phyloP scores from a whole-genome alignment of 2,329 filamentous ascomycete species.

The Simplicillium aogashimaense region DNA sequence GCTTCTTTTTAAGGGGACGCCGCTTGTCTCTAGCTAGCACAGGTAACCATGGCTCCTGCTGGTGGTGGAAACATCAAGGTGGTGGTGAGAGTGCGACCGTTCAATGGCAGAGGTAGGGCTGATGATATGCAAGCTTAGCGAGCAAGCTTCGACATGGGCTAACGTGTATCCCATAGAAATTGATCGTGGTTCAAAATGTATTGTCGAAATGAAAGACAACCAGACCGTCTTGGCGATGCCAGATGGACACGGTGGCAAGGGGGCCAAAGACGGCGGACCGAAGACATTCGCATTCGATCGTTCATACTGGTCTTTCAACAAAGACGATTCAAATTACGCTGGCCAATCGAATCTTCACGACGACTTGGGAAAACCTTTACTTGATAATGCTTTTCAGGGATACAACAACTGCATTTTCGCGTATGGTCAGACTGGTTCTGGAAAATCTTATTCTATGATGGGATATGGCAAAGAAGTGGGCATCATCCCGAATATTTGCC shows the following conservation, averaged over 20 bases:
- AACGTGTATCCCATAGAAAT: constrained; percentile 50
- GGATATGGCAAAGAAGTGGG: constrained; percentile 92
- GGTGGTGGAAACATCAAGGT: constrained; percentile 99
- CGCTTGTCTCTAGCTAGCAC: too few species aligned
- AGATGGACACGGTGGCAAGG: constrained; percentile 51
- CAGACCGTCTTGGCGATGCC: constrained; percentile 82
- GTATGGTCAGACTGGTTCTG: constrained; percentile 95
- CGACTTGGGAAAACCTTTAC: constrained; percentile 77
- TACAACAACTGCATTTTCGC: constrained; percentile 99
- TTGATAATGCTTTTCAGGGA: constrained; percentile 96
- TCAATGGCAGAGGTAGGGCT: constrained; percentile 79
- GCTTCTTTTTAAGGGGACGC: neutral
- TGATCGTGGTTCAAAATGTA: constrained; percentile 87
- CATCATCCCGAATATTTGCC: constrained; percentile 94
- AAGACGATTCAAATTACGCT: constrained; percentile 70
- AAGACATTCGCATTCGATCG: constrained; percentile 94
- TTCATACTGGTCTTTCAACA: constrained; percentile 97
- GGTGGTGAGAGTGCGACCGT: constrained; percentile 91
- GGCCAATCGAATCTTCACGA: constrained; percentile 82
- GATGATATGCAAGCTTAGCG: too few species aligned
- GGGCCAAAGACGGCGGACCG: constrained; percentile 57
- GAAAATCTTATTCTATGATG: constrained; percentile 99
- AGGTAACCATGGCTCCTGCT: constrained; percentile 31
- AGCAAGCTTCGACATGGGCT: neutral
- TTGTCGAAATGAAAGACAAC: constrained; percentile 89